Percentiles rank a stretch among this genome's conserved stretches.
Conservation (phyloP, 108 stramenopile species). For the Skeletonema tropicum region DNA sequence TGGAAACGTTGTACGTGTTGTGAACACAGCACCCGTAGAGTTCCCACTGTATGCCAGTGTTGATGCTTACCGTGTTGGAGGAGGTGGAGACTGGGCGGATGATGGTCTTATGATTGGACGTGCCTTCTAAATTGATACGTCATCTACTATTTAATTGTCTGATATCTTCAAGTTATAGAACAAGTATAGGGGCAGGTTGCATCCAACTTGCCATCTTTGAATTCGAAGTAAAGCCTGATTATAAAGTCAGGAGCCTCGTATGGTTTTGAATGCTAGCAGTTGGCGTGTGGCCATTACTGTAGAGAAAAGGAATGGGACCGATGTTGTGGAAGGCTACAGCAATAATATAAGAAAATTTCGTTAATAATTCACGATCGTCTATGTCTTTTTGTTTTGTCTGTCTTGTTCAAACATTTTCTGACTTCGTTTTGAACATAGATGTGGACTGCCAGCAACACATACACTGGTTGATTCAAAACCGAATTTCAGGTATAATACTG, state of each 20-base stretch:
- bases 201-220: neutral
- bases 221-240: neutral
- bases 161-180: neutral
- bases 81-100: constrained; percentile 44
- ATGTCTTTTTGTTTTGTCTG: neutral
- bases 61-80: constrained; percentile 72
- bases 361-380: constrained; percentile 7
- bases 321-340: constrained; percentile 5
- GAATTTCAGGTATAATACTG: too few species aligned
- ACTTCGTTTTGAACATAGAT: neutral
- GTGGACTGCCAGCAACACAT: too few species aligned
- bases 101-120: constrained; percentile 53
- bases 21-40: constrained; percentile 83
- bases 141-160: constrained; percentile 5
- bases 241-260: neutral
- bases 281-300: neutral
- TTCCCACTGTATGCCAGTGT: constrained; percentile 78
- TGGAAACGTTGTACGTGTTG: constrained; percentile 81
- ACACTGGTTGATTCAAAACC: too few species aligned
- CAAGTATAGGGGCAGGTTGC: neutral
- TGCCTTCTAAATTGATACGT: constrained; percentile 30
- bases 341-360: constrained; percentile 2
- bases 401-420: neutral
- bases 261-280: constrained; percentile 3
- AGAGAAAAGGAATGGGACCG: neutral